phyloP scores from a whole-genome alignment of 2,329 filamentous ascomycete genomes.

The Pseudogymnoascus sp. region DNA sequence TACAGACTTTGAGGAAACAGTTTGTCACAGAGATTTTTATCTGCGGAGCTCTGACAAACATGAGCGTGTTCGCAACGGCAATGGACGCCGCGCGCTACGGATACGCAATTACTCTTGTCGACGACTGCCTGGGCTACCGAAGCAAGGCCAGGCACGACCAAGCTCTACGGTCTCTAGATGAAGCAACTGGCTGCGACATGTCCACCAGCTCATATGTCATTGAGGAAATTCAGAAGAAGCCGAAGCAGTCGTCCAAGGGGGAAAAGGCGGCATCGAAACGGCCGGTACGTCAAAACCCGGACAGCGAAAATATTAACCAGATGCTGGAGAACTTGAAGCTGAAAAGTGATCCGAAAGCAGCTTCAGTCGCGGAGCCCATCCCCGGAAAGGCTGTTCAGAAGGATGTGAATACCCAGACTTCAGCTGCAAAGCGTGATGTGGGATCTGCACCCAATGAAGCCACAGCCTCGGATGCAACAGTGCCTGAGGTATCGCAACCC shows the following conservation, averaged over 20 bases:
- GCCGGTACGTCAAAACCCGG: conserved; percentile 5
- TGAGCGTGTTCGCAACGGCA: conserved; percentile 85
- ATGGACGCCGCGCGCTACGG: conserved; percentile 85
- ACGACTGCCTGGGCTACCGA: conserved; percentile 82
- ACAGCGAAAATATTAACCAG: conserved; percentile 16
- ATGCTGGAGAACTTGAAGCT: conserved; percentile 24
- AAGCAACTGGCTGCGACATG: conserved; percentile 27
- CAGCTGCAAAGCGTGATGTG: background rate
- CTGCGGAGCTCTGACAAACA: conserved; percentile 77
- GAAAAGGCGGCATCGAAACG: conserved; percentile 12
- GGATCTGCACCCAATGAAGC: background rate
- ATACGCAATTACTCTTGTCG: conserved; percentile 74
- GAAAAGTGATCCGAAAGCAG: conserved; percentile 13
- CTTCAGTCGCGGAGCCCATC: background rate
- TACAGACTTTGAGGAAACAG: conserved; percentile 71
- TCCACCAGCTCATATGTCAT: conserved; percentile 23
- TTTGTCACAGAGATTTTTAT: conserved; percentile 86
- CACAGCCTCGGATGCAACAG: background rate
- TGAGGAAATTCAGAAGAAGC: conserved; percentile 17
- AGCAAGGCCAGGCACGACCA: conserved; percentile 54
- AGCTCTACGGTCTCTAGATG: conserved; percentile 22
- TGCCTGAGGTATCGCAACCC: background rate
- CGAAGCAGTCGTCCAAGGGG: background rate
- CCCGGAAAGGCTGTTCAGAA: background rate
- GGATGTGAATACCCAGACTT: background rate